These are phyloP conservation scores for Trichoderma guizhouense DNA, from an alignment of 2,329 filamentous ascomycete genomes.

Conservation along the genomic window DNA sequence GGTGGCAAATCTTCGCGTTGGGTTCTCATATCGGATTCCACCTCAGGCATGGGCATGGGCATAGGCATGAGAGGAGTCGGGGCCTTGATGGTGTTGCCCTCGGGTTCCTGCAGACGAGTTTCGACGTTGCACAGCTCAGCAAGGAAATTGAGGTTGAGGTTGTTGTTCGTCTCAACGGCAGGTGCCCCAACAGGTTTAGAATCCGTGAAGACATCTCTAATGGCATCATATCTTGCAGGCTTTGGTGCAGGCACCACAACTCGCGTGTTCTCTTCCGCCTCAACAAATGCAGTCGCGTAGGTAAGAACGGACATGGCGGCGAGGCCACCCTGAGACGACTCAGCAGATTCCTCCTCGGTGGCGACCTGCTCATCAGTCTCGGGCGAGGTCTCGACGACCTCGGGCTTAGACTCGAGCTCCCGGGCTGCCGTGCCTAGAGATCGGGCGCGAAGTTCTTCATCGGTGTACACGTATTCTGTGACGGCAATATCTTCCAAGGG, in stretches of 20 bases:
- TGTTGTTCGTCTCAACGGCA: constrained; percentile 24
- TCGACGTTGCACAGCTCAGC: constrained; percentile 36
- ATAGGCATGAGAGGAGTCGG: background rate
- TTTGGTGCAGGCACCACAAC: constrained; percentile 29
- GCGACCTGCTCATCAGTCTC: constrained; percentile 28
- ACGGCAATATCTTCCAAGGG: constrained; percentile 33
- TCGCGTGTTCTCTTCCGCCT: constrained; percentile 29
- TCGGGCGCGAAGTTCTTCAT: constrained; percentile 33
- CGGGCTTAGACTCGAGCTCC: constrained; percentile 32
- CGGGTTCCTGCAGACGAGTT: constrained; percentile 25
- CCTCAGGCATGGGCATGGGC: background rate
- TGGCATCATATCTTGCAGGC: constrained; percentile 36
- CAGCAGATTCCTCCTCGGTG: constrained; percentile 22
- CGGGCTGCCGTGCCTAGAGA: constrained; percentile 36
- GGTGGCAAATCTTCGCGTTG: constrained; percentile 26
- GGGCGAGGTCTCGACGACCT: constrained; percentile 27
- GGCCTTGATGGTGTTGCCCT: constrained; percentile 13
- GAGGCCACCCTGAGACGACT: constrained; percentile 27
- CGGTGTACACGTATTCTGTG: constrained; percentile 32
- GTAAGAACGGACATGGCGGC: constrained; percentile 31
- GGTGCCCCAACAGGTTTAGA: constrained; percentile 32
- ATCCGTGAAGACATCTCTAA: constrained; percentile 41
- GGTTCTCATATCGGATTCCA: constrained; percentile 24
- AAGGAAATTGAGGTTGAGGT: constrained; percentile 32
- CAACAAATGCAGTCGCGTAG: constrained; percentile 32